Conservation (phyloP, 768 basidiomycete species). For the Amanita rimosa region DNA sequence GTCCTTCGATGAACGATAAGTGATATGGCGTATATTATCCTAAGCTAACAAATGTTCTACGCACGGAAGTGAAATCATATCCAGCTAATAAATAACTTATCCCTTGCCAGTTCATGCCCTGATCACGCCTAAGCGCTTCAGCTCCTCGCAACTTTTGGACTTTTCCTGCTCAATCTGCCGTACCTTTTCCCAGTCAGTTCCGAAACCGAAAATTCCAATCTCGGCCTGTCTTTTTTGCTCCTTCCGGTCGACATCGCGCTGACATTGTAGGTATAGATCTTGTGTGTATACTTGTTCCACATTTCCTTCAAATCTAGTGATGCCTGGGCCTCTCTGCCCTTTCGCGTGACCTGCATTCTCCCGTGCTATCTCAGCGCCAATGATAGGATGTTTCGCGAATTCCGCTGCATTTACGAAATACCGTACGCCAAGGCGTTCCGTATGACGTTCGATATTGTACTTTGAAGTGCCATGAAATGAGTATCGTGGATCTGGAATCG, state of each 20-base stretch:
- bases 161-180: slow-evolving; percentile 57
- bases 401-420: slow-evolving; percentile 81
- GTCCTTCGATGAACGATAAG: background rate
- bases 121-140: slow-evolving; percentile 51
- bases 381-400: slow-evolving; percentile 63
- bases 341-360: slow-evolving; percentile 26
- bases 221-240: slow-evolving; percentile 65
- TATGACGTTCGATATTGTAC: slow-evolving; percentile 62
- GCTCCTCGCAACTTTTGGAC: slow-evolving; percentile 67
- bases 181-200: slow-evolving; percentile 90
- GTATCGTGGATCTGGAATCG: slow-evolving; percentile 72
- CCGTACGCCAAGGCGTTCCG: slow-evolving; percentile 54
- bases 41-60: slow-evolving; percentile 8
- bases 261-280: slow-evolving; percentile 61
- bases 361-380: slow-evolving; percentile 60
- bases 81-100: slow-evolving; percentile 12
- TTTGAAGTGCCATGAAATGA: slow-evolving; percentile 51
- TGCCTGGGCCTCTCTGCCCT: slow-evolving; percentile 24
- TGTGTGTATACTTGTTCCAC: slow-evolving; percentile 72
- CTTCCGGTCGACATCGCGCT: slow-evolving; percentile 53
- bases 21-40: slow-evolving; percentile 4
- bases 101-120: slow-evolving; percentile 5
- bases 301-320: slow-evolving; percentile 57
- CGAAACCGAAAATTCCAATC: slow-evolving; percentile 82
- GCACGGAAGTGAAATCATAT: background rate